Evolutionary conservation across 1,139 yeast species (phyloP).

Genomic region (Kodamaea suecica): DNA sequence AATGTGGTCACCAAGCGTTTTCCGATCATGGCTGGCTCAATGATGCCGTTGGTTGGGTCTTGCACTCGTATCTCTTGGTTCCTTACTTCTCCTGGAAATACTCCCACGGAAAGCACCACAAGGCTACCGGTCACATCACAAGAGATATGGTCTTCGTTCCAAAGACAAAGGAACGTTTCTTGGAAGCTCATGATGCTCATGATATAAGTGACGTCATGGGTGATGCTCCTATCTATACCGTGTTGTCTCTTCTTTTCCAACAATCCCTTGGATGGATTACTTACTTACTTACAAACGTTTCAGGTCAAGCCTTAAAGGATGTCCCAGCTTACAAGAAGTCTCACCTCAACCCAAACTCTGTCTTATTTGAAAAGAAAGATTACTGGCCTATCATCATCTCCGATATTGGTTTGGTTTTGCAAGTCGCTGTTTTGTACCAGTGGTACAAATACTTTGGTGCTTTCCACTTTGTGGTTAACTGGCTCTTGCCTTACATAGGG

Average conservation of each 20-base stretch:
- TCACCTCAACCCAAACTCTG: slow-evolving; percentile 73
- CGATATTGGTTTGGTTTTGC: slow-evolving; percentile 65
- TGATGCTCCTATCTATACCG: slow-evolving; percentile 70
- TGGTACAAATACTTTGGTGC: slow-evolving; percentile 65
- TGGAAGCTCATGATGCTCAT: slow-evolving; percentile 35
- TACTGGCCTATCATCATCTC: slow-evolving; percentile 67
- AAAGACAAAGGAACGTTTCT: slow-evolving; percentile 55
- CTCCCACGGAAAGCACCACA: slow-evolving; percentile 82
- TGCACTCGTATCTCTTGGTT: slow-evolving; percentile 74
- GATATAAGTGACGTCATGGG: slow-evolving; percentile 59
- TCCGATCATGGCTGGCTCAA: slow-evolving; percentile 67
- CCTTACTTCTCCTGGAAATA: slow-evolving; percentile 88
- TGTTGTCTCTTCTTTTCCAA: slow-evolving; percentile 56
- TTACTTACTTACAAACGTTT: slow-evolving; percentile 66
- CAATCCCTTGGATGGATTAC: slow-evolving; percentile 75
- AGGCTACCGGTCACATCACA: slow-evolving; percentile 78
- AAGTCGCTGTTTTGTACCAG: slow-evolving; percentile 53
- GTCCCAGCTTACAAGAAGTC: slow-evolving; percentile 44
- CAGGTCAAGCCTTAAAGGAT: slow-evolving; percentile 68
- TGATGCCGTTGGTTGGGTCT: slow-evolving; percentile 76
- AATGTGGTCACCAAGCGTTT: slow-evolving; percentile 88
- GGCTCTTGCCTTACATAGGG: slow-evolving; percentile 75
- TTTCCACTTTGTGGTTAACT: slow-evolving; percentile 62
- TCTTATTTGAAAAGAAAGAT: slow-evolving; percentile 68
- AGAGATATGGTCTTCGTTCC: slow-evolving; percentile 86